Evolutionary conservation across 1,139 yeast genomes (phyloP), one percentile per base, ranked within the genome.

Genomic region (Nakaseomyces kungkrabaensis): DNA sequence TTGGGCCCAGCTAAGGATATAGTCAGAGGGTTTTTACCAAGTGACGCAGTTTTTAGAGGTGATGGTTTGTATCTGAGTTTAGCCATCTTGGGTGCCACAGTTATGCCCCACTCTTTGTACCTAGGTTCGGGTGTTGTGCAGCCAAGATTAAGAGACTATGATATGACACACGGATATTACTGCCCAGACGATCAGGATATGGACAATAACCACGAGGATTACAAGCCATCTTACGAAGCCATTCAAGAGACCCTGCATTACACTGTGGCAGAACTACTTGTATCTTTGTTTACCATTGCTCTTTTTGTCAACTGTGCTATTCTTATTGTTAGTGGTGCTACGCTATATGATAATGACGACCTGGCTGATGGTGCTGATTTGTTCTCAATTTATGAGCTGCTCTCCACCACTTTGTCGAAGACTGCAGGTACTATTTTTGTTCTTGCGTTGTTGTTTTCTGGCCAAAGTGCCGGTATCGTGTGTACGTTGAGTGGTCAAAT

Each of bases 401-500:
- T 85, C 34, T 75, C 80, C 25, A 63, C 67, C 9, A 80, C 81
- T 54, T 71, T 85, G 48, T 81, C 88, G 0, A 79, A 83, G 25
- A 75, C 79, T 25, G 90, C 89, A 0, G 94, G 92, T 5, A 69
- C 83, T 1, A 72, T 84, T 1, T 85, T 85, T 68, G 88, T 86
- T 9, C 69, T 84, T 50, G 88, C 90, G 0, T 74, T 85, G 73
- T 68, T 85, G 46, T 83, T 83, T 56, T 81, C 89, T 4, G 90
- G 92, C 17, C 86, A 84, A 59, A 81, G 87, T 57, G 92, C 92
- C 0, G 92, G 92, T 31, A 81, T 85, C 24, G 88, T 84, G 1
- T 84, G 92, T 65, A 85, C 94, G 1, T 75, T 85, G 75, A 82
- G 90, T 1, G 92, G 92, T 1, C 90, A 85, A 66, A 81, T 85